Evolutionary conservation across 2,329 filamentous ascomycete genomes (phyloP).

Genomic region (Blumeria hordei): DNA sequence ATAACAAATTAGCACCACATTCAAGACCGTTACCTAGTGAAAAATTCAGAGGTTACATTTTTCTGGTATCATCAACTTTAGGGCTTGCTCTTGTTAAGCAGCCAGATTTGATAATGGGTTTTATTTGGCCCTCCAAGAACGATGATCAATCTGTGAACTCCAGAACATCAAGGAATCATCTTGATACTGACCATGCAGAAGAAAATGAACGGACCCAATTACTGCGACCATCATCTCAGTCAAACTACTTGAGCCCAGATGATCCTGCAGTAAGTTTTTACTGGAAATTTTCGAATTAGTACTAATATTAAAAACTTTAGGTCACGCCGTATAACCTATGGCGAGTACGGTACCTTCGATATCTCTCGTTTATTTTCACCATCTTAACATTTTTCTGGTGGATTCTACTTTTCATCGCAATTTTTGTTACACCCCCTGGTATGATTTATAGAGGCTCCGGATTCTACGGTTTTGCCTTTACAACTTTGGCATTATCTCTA

Average conservation of each 20-base stretch:
- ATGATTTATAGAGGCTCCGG: constrained; percentile 75
- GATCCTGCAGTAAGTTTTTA: constrained; percentile 44
- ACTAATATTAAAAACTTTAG: constrained; percentile 9
- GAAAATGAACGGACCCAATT: constrained; percentile 27
- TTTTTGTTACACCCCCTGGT: constrained; percentile 73
- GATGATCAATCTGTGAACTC: too few species aligned
- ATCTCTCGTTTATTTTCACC: constrained; percentile 53
- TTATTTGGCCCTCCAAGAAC: too few species aligned
- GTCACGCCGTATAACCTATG: constrained; percentile 87
- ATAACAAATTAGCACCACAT: too few species aligned
- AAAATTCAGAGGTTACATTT: too few species aligned
- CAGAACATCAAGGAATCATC: too few species aligned
- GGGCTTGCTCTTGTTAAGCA: too few species aligned
- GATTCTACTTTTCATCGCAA: constrained; percentile 65
- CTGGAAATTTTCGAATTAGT: background rate
- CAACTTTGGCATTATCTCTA: constrained; percentile 52
- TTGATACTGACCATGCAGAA: too few species aligned
- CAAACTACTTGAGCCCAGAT: constrained; percentile 46
- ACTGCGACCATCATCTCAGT: constrained; percentile 10
- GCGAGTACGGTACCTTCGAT: constrained; percentile 61
- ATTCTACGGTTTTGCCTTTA: constrained; percentile 72
- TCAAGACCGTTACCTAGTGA: too few species aligned
- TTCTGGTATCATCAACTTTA: too few species aligned
- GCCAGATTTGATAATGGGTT: too few species aligned
- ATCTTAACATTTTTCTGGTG: constrained; percentile 71